Evolutionary conservation across 2,329 filamentous ascomycete genomes (phyloP), one percentile per base, ranked within the genome.

Genomic region (Alternaria sp.): DNA sequence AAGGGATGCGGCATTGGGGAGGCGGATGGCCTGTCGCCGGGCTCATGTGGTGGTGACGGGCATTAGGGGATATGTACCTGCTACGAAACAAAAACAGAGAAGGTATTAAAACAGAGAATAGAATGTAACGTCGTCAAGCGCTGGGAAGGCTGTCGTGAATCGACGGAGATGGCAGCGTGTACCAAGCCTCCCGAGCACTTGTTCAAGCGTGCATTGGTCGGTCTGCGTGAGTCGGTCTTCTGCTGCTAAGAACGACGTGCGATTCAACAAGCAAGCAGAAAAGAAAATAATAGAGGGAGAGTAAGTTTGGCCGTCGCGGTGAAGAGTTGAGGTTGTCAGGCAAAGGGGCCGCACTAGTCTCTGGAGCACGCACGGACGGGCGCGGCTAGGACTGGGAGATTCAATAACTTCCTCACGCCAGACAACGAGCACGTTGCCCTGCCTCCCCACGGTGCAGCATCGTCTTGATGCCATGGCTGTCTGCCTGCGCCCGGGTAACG

Each of bases 111-210:
- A 76, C 72, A 77, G 67, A 58, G 62, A 65, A 67, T 64, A 71
- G 70, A 77, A 77, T 62, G 71, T 65, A 72, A 73, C 56, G 70
- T 62, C 66, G 69, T 59, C 61, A 61, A 69, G 66, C 64, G 68
- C 68, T 67, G 68, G 70, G 72, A 72, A 75, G 73, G 73, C 72
- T 71, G 73, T 75, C 72, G 72, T 70, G 65, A 62, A 69, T 66
- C 70, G 72, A 75, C 69, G 72, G 68, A 76, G 72, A 72, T 76
- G 75, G 74, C 73, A 77, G 72, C 68, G 73, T 75, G 70, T 72
- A 77, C 75, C 74, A 77, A 69, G 72, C 71, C 74, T 77, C 74
- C 72, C 72, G 66, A 68, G 68, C 72, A 72, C 72, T 64, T 66
- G 61, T 61, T 77, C 68, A 77, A 73, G 71, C 72, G 66, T 72